These are phyloP conservation scores for Willaertia magna DNA, from an alignment of 208 protist genomes.

Conservation along the genomic window DNA sequence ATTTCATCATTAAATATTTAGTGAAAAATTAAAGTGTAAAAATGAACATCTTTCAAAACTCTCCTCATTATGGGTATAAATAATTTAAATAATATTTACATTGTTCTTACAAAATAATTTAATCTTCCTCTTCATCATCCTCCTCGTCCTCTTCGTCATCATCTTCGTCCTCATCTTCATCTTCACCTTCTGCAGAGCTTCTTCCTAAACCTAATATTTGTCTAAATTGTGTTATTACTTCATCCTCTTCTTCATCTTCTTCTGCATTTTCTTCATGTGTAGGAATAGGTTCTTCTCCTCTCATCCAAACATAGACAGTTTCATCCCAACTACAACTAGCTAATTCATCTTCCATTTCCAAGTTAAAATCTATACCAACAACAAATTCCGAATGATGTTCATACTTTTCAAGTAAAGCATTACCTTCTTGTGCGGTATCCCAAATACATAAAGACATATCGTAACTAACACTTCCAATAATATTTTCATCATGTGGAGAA, in stretches of 20 bases:
- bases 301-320: slow-evolving; percentile 13
- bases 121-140: not conserved
- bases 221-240: not conserved
- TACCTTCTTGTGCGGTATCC: slow-evolving; percentile 10
- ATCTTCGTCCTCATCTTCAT: not conserved
- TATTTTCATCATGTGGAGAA: slow-evolving; percentile 29
- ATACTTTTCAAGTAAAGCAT: not conserved
- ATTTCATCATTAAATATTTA: no score
- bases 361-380: slow-evolving; percentile 35
- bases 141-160: not conserved
- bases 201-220: not conserved
- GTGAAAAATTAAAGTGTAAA: no score
- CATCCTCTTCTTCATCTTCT: not conserved
- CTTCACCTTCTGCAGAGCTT: not conserved
- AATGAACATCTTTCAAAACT: no score
- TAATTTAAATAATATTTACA: no score
- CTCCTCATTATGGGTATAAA: no score
- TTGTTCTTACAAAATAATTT: not conserved
- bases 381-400: slow-evolving; percentile 38
- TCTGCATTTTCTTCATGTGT: not conserved
- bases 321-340: slow-evolving; percentile 22
- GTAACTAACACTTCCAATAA: slow-evolving; percentile 29
- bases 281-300: slow-evolving; percentile 10
- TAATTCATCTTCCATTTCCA: slow-evolving; percentile 17
- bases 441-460: slow-evolving; percentile 29